Percentiles rank a stretch among this genome's conserved stretches.
Evolutionary conservation across 1,139 yeast species (phyloP).

Genomic region (Suhomyces taliae): DNA sequence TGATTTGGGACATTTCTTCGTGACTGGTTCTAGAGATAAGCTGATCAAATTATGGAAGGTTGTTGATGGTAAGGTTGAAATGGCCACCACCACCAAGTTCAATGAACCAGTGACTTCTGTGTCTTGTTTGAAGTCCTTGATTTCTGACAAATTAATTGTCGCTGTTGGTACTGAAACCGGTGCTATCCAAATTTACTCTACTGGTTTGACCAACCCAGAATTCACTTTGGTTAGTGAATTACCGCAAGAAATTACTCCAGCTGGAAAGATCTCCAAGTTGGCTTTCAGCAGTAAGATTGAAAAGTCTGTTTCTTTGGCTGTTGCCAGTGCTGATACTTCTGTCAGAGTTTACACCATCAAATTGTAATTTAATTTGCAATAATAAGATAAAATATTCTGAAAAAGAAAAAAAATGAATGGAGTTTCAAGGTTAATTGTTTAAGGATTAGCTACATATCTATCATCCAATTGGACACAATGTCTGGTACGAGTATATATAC

Average conservation of each 20-base stretch:
- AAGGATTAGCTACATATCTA: too few species aligned
- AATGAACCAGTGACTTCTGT: constrained; percentile 71
- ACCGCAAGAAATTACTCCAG: constrained; percentile 53
- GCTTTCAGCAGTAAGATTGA: constrained; percentile 45
- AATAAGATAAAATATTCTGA: too few species aligned
- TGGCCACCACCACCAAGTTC: constrained; percentile 39
- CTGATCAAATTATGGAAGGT: constrained; percentile 70
- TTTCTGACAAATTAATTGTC: constrained; percentile 33
- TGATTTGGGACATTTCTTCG: constrained; percentile 41
- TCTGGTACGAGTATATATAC: too few species aligned
- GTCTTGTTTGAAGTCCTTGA: constrained; percentile 43
- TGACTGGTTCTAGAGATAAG: constrained; percentile 89
- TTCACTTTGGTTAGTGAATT: constrained; percentile 27
- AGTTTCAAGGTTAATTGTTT: too few species aligned
- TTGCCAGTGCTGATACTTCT: constrained; percentile 70
- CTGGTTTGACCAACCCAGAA: constrained; percentile 27
- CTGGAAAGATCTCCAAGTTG: constrained; percentile 58
- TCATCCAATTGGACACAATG: too few species aligned
- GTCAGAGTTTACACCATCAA: constrained; percentile 54
- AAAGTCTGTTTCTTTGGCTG: constrained; percentile 46
- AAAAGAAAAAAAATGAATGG: too few species aligned
- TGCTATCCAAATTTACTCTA: constrained; percentile 21
- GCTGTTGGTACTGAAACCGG: constrained; percentile 79
- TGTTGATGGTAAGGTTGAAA: constrained; percentile 24
- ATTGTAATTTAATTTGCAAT: neutral